Base-by-base conservation (phyloP, 2,329 filamentous ascomycete genomes). In the Scedosporium boydii region DNA sequence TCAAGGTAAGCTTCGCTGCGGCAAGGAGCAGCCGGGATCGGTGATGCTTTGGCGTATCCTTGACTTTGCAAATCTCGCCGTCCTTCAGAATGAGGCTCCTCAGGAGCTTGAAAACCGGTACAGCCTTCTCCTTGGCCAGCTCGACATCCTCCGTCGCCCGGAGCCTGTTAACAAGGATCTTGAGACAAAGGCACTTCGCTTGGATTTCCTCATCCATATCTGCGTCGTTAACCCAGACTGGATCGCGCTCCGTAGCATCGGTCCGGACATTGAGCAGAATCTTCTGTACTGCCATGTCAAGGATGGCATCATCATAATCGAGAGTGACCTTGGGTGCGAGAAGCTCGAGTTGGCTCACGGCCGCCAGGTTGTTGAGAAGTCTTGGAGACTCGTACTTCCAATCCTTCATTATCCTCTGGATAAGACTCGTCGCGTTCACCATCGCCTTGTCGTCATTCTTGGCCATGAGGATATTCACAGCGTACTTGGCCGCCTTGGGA, bases 401-500 rank as follows among this genome's bases (percentile, higher is more conserved):
- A 59, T 86, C 83, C 66, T 90, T 86, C 66, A 90, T 84, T 64
- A 88, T 88, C 71, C 88, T 89, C 62, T 88, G 84, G 6, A 97
- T 75, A 10, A 99, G 81, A 68, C 96, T 92, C 61, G 88, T 92
- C 6, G 91, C 90, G 64, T 91, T 90, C 77, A 96, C 88, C 70
- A 93, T 76, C 67, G 81, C 89, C 72, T 91, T 95, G 59, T 93
- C 86, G 23, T 85, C 81, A 56, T 80, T 79, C 68, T 87, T 87
- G 42, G 90, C 87, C 74, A 96, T 85, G 61, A 99, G 81, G 66
- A 99, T 92, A 29, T 91, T 93, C 58, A 98, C 87, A 0, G 95
- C 95, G 76, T 98, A 92, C 74, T 99, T 99, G 23, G 93, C 91
- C 7, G 91, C 90, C 71, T 88, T 87, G 10, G 90, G 84, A 2